Base-by-base conservation (phyloP, 2,329 filamentous ascomycete genomes). In the Talaromyces sp. region DNA sequence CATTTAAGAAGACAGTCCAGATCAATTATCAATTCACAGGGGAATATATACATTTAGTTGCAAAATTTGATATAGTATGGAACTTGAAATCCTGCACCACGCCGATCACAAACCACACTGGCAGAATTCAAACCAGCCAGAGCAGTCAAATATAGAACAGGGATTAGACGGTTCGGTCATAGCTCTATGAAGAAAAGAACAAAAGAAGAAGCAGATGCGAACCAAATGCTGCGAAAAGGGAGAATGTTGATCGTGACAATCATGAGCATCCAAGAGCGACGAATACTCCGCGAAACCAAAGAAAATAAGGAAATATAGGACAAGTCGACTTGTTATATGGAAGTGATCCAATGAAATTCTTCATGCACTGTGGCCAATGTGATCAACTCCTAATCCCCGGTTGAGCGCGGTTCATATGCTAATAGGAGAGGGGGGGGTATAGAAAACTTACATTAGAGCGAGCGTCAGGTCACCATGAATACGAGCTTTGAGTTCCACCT, bases 391-490 rank as follows among this genome's bases (percentile, higher is more conserved):
- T 64, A 57, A 29, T 58, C 55, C n/a, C 48, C 53, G 50, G 46
- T 57, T 64, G 57, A 64, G 62, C 54, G 49, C 46, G 36, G 47
- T 47, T 41, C 27, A 29, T 36, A n/a, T 32, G 17, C n/a, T 17
- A 43, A 48, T 11, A 30, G 13, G 53, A 14, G 35, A 19, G 30
- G 32, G n/a, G 51, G 20, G 47, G 48, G 39, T 41, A 32, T 19
- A 22, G 44, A 30, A 4, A 40, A 75, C 74, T 70, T 71, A 77
- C 74, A 77, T 67, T 37, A 77, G 63, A 49, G 70, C 82, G 49
- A 86, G 66, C n/a, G 83, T 85, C 54, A 86, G 71, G 63, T 86
- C 83, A 72, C 83, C 83, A 58, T 85, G 82, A 60, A 86, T 85
- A 70, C 82, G 84, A n/a, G 83, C 83, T 75, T 86, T 86, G 42